phyloP scores from a whole-genome alignment of 2,329 filamentous ascomycete species.

The Arthrobotrys megalospora region DNA sequence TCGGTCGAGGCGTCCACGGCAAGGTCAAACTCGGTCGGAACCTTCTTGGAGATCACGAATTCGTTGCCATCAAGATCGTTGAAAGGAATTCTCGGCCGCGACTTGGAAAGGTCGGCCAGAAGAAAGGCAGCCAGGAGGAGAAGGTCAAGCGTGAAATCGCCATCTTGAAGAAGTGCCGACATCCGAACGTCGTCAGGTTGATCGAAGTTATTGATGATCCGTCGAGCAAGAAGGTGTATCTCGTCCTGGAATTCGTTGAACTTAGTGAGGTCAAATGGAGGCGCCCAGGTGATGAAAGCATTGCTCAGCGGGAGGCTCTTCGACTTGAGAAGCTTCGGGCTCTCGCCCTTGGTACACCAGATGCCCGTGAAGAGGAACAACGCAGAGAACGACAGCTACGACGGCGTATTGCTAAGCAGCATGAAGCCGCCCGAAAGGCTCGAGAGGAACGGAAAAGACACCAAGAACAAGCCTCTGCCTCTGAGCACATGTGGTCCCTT shows the following conservation, averaged over 20 bases:
- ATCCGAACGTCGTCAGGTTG: constrained; percentile 95
- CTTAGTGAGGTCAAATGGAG: constrained; percentile 95
- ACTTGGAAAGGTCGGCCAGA: constrained; percentile 80
- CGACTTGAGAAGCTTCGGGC: constrained; percentile 71
- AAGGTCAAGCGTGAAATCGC: constrained; percentile 95
- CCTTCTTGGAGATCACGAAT: constrained; percentile 68
- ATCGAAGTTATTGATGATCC: constrained; percentile 98
- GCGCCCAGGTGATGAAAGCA: constrained; percentile 85
- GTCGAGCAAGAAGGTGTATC: constrained; percentile 96
- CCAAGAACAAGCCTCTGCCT: constrained; percentile 48
- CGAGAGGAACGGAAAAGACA: constrained; percentile 63
- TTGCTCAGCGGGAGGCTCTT: constrained; percentile 85
- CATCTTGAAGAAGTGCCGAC: constrained; percentile 97
- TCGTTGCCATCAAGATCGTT: constrained; percentile 98
- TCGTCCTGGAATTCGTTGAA: constrained; percentile 95
- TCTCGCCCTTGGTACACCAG: constrained; percentile 71
- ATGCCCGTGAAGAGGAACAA: constrained; percentile 76
- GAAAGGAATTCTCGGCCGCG: constrained; percentile 92
- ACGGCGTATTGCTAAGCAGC: constrained; percentile 60
- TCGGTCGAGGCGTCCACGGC: constrained; percentile 94
- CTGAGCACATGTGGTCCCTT: constrained; percentile 66
- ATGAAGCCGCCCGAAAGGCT: constrained; percentile 65
- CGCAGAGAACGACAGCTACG: constrained; percentile 72
- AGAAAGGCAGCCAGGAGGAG: constrained; percentile 70
- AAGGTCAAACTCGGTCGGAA: constrained; percentile 97